Conservation (phyloP, 2,329 filamentous ascomycete species). For the Capronia epimyces region DNA sequence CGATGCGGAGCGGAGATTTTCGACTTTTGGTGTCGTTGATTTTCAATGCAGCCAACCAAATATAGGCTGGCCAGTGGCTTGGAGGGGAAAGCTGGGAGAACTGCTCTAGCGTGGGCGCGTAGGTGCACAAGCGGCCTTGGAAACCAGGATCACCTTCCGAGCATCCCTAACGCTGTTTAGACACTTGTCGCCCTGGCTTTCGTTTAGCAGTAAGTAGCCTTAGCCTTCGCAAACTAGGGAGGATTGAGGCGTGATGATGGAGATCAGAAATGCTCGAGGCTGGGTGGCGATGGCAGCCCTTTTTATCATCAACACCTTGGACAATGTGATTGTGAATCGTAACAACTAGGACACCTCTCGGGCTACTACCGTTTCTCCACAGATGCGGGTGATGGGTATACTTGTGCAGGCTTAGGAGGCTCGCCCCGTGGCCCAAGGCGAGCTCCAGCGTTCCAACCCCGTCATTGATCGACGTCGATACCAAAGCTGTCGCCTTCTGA, state of each 20-base stretch:
- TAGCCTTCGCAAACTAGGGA: background rate
- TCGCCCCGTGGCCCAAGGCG: conserved; percentile 1
- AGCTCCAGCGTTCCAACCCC: background rate
- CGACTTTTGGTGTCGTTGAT: background rate
- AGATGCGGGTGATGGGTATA: background rate
- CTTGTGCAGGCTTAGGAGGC: background rate
- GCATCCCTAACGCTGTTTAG: background rate
- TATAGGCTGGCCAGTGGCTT: too few relatives aligned
- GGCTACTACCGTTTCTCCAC: background rate
- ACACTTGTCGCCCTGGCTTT: background rate
- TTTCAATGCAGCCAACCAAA: background rate
- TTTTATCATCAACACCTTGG: background rate
- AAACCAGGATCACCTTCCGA: background rate
- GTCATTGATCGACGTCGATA: conserved; percentile 2
- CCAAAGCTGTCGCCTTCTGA: background rate
- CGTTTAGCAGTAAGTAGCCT: background rate
- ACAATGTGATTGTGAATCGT: background rate
- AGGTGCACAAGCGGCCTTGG: background rate
- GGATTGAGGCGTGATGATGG: background rate
- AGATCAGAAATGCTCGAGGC: background rate
- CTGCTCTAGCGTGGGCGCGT: conserved; percentile 2
- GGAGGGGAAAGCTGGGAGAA: too few relatives aligned
- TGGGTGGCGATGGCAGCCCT: background rate
- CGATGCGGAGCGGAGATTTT: background rate
- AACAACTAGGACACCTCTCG: too few relatives aligned